A percentile compares a stretch with the other conserved stretches of the same genome.
Evolutionary conservation across 176 grass and related monocot species (phyloP).

Genomic region (Triticum timopheevii): DNA sequence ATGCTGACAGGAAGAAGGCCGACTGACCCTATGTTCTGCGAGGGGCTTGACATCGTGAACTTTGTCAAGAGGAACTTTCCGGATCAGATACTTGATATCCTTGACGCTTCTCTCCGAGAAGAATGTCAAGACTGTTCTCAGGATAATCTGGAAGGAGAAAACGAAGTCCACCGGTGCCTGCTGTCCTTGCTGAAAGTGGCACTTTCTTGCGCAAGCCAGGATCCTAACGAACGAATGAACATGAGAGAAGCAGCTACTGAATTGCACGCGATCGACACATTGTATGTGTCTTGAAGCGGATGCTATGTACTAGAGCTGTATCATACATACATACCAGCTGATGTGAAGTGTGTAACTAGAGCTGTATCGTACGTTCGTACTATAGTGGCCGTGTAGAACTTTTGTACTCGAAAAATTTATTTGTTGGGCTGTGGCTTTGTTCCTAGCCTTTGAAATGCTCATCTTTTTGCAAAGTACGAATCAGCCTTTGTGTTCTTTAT

Average conservation of each 20-base stretch:
- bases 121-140: not conserved
- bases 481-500: not conserved
- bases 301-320: too few species aligned
- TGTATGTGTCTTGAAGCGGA: not conserved
- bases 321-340: too few species aligned
- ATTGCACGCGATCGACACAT: not conserved
- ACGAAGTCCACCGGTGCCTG: not conserved
- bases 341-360: not conserved
- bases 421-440: not conserved
- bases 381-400: not conserved
- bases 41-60: slow-evolving; percentile 16
- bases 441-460: not conserved
- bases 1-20: slow-evolving; percentile 21
- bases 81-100: not conserved
- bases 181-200: slow-evolving; percentile 13
- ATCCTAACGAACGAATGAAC: not conserved
- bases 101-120: not conserved
- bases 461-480: not conserved
- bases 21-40: slow-evolving; percentile 20
- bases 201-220: not conserved
- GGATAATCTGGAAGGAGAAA: not conserved
- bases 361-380: not conserved
- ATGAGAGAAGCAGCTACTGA: slow-evolving; percentile 7
- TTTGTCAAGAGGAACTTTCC: slow-evolving; percentile 3
- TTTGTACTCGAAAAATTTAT: not conserved